Conservation (phyloP, 2,329 filamentous ascomycete genomes). For the Colletotrichum cordylinicola region DNA sequence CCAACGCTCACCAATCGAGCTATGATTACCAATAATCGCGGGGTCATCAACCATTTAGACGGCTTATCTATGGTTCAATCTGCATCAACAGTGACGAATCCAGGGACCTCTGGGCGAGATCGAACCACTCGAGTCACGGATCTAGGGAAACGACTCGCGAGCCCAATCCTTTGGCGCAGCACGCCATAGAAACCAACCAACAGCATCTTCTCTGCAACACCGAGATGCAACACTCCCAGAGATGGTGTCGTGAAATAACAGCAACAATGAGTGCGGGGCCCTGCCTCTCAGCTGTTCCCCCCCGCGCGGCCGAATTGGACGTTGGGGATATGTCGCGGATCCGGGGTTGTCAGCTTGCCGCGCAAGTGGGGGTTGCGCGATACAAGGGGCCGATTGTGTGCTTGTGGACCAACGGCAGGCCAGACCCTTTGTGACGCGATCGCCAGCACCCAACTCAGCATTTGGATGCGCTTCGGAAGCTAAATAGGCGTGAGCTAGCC, state of each 20-base stretch:
- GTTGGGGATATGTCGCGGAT: background rate
- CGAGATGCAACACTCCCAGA: background rate
- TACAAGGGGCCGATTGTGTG: conserved; percentile 21
- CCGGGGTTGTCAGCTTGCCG: background rate
- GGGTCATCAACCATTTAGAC: background rate
- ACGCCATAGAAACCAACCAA: conserved; percentile 1
- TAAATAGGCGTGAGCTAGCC: background rate
- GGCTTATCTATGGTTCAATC: conserved; percentile 2
- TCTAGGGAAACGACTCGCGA: background rate
- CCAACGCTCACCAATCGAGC: background rate
- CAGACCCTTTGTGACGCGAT: background rate
- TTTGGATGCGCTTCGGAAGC: background rate
- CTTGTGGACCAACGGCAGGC: background rate
- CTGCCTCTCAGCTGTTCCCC: background rate
- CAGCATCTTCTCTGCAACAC: background rate
- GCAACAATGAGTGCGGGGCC: background rate
- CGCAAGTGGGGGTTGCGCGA: conserved; percentile 14
- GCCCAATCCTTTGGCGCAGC: background rate
- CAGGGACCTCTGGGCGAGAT: background rate
- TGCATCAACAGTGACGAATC: conserved; percentile 11
- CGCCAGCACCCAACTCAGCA: background rate
- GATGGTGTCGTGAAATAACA: background rate
- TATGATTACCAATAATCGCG: conserved; percentile 19
- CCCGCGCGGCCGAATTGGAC: background rate
- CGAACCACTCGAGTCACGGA: background rate